Percentiles rank a stretch among this genome's conserved stretches.
These are phyloP conservation scores for Urostyla sp. DNA, from an alignment of 73 alveolate species.

Conservation along the genomic window DNA sequence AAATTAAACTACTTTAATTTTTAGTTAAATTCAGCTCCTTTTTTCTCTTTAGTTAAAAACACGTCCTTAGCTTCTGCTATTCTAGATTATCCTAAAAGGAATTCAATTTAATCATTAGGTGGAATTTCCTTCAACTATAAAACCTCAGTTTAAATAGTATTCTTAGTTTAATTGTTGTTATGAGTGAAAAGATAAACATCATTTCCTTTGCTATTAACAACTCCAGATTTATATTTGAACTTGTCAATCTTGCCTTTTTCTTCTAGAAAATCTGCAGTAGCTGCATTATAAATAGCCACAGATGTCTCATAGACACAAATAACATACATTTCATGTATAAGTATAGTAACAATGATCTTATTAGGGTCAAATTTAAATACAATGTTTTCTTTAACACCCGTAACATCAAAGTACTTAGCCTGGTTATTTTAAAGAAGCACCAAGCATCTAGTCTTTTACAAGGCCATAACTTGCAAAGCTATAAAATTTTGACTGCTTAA, in stretches of 20 bases:
- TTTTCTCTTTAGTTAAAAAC: constrained; percentile 31
- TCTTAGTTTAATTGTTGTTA: constrained; percentile 24
- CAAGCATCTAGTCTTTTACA: constrained; percentile 37
- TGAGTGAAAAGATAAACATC: constrained; percentile 10
- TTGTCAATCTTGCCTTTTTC: constrained; percentile 40
- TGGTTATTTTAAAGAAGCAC: constrained; percentile 1
- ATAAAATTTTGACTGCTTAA: no score
- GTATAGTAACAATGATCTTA: constrained; percentile 18
- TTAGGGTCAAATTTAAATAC: constrained; percentile 29
- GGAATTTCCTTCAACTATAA: constrained; percentile 42
- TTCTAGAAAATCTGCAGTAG: constrained; percentile 45
- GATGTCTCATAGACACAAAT: constrained; percentile 37
- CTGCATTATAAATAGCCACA: constrained; percentile 39
- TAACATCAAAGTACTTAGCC: constrained; percentile 41
- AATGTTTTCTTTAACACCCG: constrained; percentile 21
- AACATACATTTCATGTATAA: constrained; percentile 47
- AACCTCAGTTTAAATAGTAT: constrained; percentile 11
- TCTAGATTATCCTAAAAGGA: constrained; percentile 8
- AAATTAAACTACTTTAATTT: constrained; percentile 46
- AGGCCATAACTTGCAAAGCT: constrained; percentile 25
- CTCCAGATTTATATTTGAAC: constrained; percentile 23
- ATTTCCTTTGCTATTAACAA: constrained; percentile 14
- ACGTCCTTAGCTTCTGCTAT: constrained; percentile 58
- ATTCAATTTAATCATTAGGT: constrained; percentile 43
- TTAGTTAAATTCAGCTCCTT: background rate